Base-by-base conservation (phyloP, 768 basidiomycete genomes). In the Leccinum longicurvipes region DNA sequence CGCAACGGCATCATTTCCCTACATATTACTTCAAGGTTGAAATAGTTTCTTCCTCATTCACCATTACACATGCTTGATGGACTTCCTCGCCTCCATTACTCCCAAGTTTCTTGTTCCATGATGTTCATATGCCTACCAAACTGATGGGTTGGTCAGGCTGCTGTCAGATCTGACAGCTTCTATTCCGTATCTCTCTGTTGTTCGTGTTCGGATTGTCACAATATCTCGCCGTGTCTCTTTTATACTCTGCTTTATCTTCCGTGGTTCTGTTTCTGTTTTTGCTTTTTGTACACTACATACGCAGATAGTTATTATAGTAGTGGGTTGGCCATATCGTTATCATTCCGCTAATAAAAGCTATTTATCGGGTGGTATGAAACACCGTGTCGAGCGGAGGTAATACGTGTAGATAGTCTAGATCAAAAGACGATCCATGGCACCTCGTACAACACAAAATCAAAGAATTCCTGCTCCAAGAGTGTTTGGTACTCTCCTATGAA, bases 401-500 rank as follows among this genome's bases (percentile, higher is more conserved):
- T 23, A 52, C 49, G 48, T 19, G n/a, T 15, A 24, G 25, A 23
- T 24, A 14, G 3, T 19, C 19, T 21, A 11, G 2, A 7, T 77
- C 77, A 87, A 63, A 82, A 79, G 36, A 87, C 75, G 62, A 97
- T 89, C 89, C 90, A 93, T 29, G 92, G 93, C 51, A 99, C 82
- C 71, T 98, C 96, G 68, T 87, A 95, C 67, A 96, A 68, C 23
- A 98, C 92, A 65, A 98, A 99, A 72, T 96, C 93, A 69, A 89
- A 93, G 69, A 89, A 91, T 71, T 99, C 96, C 70, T 95, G 90
- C 67, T 99, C 97, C 79, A 99, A 82, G 34, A 99, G 74, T 12
- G 84, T 82, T 69, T 93, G 91, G 70, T 90, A 99, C 72, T 99
- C 96, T 60, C 94, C 96, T 14, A 82, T 79, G 54, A 92, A 87